Percentiles rank a stretch among this genome's conserved stretches.
phyloP scores from a whole-genome alignment of 75 land plant species.

The Larix kaempferi region DNA sequence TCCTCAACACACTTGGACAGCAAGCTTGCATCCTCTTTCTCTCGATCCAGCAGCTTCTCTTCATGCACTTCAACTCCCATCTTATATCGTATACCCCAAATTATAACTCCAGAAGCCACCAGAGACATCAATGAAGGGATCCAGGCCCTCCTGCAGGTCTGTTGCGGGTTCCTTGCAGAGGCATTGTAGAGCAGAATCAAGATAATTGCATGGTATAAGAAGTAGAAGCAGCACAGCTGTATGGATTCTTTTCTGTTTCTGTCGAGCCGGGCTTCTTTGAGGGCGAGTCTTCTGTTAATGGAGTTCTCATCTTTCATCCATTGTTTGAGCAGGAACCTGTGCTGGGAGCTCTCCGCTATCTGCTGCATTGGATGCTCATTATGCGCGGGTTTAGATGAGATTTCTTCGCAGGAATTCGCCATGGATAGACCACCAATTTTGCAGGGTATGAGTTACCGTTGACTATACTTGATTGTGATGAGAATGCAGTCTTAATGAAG shows the following conservation, averaged over 20 bases:
- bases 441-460: too few relatives aligned
- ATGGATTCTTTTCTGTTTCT: conserved; percentile 40
- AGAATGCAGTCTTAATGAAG: too few relatives aligned
- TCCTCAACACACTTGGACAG: conserved; percentile 19
- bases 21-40: conserved; percentile 21
- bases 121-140: conserved; percentile 50
- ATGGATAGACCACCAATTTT: too few relatives aligned
- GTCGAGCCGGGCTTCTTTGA: conserved; percentile 53
- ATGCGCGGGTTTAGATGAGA: conserved; percentile 8
- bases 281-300: conserved; percentile 35
- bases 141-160: conserved; percentile 41
- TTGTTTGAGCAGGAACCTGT: conserved; percentile 72
- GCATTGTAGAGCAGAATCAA: conserved; percentile 35
- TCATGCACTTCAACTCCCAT: conserved; percentile 32
- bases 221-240: conserved; percentile 52
- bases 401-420: too few relatives aligned
- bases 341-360: conserved; percentile 55
- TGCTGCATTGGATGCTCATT: conserved; percentile 57
- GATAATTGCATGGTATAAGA: conserved; percentile 54
- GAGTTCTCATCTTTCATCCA: conserved; percentile 66
- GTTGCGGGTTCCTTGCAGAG: conserved; percentile 1
- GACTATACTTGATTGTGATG: too few relatives aligned
- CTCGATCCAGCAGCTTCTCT: conserved; percentile 18
- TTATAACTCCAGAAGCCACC: conserved; percentile 35
- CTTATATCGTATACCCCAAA: conserved; percentile 63